Percentiles rank a stretch among this genome's conserved stretches.
Conservation (phyloP, 2,329 filamentous ascomycete species). For the Phoma sp. region DNA sequence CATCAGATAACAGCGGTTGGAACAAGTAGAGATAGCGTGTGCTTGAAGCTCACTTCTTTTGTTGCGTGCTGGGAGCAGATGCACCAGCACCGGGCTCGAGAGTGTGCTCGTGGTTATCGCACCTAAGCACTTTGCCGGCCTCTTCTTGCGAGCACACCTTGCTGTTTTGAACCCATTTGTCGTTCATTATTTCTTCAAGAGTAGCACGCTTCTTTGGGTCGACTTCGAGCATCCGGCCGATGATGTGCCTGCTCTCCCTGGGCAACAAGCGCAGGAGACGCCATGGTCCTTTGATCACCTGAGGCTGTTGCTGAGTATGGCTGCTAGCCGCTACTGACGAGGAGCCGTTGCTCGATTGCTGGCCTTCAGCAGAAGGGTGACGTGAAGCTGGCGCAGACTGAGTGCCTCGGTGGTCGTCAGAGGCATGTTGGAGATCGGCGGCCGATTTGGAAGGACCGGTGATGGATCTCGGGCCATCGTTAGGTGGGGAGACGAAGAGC, state of each 20-base stretch:
- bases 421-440: conserved; percentile 48
- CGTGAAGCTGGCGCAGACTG: conserved; percentile 53
- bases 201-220: conserved; percentile 83
- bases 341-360: conserved; percentile 21
- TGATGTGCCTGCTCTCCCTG: conserved; percentile 86
- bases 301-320: conserved; percentile 60
- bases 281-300: conserved; percentile 89
- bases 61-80: conserved; percentile 42
- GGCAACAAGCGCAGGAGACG: conserved; percentile 85
- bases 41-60: conserved; percentile 41
- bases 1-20: conserved; percentile 5
- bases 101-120: conserved; percentile 81
- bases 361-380: conserved; percentile 40
- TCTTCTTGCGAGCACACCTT: conserved; percentile 83
- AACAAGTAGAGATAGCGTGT: background rate
- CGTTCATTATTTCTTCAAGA: conserved; percentile 84
- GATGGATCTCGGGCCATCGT: conserved; percentile 52
- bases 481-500: conserved; percentile 85
- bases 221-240: conserved; percentile 90
- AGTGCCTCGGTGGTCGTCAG: conserved; percentile 34
- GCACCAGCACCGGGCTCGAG: conserved; percentile 69
- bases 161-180: conserved; percentile 88
- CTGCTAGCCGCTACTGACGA: conserved; percentile 30
- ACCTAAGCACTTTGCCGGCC: conserved; percentile 74
- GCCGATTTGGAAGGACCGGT: conserved; percentile 43